phyloP scores from a whole-genome alignment of 257 asterid species.

The Plantago elongata region DNA sequence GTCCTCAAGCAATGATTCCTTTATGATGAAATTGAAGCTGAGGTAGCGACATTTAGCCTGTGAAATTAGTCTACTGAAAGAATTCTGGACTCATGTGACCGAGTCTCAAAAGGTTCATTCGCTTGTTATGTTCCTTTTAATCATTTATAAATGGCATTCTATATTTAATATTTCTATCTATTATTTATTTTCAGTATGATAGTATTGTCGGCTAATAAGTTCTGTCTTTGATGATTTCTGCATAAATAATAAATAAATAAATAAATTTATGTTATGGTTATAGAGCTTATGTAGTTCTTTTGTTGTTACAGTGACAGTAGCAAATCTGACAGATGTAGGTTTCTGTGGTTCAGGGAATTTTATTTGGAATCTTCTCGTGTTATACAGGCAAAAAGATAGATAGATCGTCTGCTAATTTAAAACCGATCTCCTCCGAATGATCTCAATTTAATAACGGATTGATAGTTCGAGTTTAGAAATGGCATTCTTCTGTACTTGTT shows the following conservation, averaged over 20 bases:
- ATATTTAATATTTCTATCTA: too few relatives aligned
- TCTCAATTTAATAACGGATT: neutral
- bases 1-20: conserved; percentile 95
- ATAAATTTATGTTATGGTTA: conserved; percentile 8
- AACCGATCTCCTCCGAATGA: neutral
- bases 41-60: conserved; percentile 45
- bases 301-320: conserved; percentile 74
- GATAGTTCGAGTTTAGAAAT: neutral
- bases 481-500: neutral
- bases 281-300: conserved; percentile 25
- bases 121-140: neutral
- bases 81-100: too few relatives aligned
- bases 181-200: too few relatives aligned
- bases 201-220: too few relatives aligned
- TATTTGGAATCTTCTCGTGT: conserved; percentile 98
- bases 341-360: conserved; percentile 97
- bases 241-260: too few relatives aligned
- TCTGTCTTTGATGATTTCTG: too few relatives aligned
- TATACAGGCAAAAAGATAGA: conserved; percentile 74
- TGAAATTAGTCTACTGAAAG: too few relatives aligned
- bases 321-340: conserved; percentile 86
- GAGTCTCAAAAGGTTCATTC: conserved; percentile 3
- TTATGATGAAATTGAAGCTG: conserved; percentile 99
- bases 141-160: too few relatives aligned
- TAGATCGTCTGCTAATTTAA: conserved; percentile 15